Evolutionary conservation across 192 early-diverging fungal genomes (phyloP).

Genomic region (Chytriomyces sp.): DNA sequence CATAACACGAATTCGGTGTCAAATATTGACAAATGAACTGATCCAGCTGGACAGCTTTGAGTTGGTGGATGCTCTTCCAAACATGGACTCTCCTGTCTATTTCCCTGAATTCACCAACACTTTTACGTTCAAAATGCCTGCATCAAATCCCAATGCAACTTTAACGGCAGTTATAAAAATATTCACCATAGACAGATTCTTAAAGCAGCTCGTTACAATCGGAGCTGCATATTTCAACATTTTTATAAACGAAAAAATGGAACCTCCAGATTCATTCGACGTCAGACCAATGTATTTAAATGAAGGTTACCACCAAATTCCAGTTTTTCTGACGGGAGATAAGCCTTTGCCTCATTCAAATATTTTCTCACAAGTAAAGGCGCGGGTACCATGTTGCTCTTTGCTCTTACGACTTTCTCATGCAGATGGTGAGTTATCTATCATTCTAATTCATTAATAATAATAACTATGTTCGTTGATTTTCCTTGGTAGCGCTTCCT

Average conservation of each 20-base stretch:
- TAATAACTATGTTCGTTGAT: not conserved
- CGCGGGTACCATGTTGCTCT: not conserved
- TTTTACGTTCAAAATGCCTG: not conserved
- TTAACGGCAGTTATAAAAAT: slow-evolving; percentile 5
- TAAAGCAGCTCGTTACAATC: slow-evolving; percentile 2
- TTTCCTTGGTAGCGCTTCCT: not conserved
- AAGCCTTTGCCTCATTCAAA: not conserved
- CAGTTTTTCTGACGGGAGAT: not conserved
- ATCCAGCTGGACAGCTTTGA: not conserved
- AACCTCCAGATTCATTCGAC: not conserved
- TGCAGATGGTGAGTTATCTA: not conserved
- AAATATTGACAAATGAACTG: not conserved
- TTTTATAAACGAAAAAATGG: not conserved
- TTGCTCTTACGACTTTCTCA: not conserved
- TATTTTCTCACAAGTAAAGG: not conserved
- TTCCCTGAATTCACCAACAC: not conserved
- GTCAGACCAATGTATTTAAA: not conserved
- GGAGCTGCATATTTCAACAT: slow-evolving; percentile 10
- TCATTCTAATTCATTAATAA: not conserved
- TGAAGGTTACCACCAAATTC: slow-evolving; percentile 19
- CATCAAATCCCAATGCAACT: not conserved
- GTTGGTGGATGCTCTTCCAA: not conserved
- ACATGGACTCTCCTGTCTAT: slow-evolving; percentile 8
- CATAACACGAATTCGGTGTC: slow-evolving; percentile 5
- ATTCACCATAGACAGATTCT: slow-evolving; percentile 9